Percentiles rank a stretch among this genome's conserved stretches.
Evolutionary conservation across 2,329 filamentous ascomycete species (phyloP).

Genomic region (Aquanectria penicillioides): DNA sequence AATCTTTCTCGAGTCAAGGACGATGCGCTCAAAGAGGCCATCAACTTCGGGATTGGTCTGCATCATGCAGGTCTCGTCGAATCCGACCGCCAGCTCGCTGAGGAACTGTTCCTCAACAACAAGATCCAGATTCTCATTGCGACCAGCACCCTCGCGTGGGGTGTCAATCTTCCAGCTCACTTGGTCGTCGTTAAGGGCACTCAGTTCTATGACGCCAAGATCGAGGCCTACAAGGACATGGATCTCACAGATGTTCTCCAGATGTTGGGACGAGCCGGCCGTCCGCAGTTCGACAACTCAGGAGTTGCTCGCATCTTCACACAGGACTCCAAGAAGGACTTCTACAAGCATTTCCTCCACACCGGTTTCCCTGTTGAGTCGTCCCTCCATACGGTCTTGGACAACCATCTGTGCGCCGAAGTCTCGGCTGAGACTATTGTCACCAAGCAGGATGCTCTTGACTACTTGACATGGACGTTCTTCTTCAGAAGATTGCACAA

Average conservation of each 20-base stretch:
- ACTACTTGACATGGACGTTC: constrained; percentile 99
- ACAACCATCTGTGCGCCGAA: constrained; percentile 96
- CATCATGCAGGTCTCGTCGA: constrained; percentile 98
- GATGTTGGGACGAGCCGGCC: constrained; percentile 95
- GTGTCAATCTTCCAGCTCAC: constrained; percentile 96
- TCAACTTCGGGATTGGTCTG: constrained; percentile 95
- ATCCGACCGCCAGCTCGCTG: constrained; percentile 88
- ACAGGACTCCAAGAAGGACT: constrained; percentile 96
- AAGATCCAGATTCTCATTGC: constrained; percentile 98
- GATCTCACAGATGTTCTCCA: constrained; percentile 97
- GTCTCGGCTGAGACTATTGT: constrained; percentile 91
- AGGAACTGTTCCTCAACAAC: constrained; percentile 96
- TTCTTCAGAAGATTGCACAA: constrained; percentile 98
- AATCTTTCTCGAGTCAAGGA: constrained; percentile 94
- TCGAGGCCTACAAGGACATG: constrained; percentile 98
- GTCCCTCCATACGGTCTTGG: constrained; percentile 92
- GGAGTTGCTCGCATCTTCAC: constrained; percentile 98
- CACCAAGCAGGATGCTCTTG: constrained; percentile 95
- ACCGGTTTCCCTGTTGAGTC: constrained; percentile 98
- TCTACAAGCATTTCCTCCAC: constrained; percentile 99
- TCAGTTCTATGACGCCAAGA: constrained; percentile 98
- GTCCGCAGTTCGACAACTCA: constrained; percentile 95
- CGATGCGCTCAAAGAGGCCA: constrained; percentile 88
- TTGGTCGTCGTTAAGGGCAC: constrained; percentile 98
- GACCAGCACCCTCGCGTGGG: constrained; percentile 96